phyloP scores from a whole-genome alignment of 495 filamentous ascomycete species.

The Penicillium verhagenii region DNA sequence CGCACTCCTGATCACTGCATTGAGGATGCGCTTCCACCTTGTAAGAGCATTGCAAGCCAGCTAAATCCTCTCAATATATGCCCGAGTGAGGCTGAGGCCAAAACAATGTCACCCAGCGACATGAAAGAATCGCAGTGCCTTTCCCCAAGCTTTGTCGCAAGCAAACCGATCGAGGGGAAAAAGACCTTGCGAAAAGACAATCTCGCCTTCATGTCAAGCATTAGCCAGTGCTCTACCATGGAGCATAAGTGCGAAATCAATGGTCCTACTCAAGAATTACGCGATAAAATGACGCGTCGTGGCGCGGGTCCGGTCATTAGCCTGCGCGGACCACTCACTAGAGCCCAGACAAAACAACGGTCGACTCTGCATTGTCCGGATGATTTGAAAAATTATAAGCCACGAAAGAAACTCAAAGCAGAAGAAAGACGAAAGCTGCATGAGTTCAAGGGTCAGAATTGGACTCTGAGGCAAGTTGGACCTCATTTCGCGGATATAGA shows the following conservation, averaged over 20 bases:
- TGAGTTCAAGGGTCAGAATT: constrained; percentile 12
- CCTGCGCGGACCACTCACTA: constrained; percentile 1
- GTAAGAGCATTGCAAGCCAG: constrained; percentile 4
- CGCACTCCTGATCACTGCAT: neutral
- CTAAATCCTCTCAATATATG: constrained; percentile 3
- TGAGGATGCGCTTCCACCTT: constrained; percentile 1
- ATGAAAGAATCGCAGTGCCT: neutral
- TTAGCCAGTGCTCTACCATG: neutral
- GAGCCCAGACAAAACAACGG: constrained; percentile 10
- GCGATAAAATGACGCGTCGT: neutral
- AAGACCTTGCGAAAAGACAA: neutral
- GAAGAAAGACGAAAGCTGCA: constrained; percentile 8
- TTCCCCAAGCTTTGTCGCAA: constrained; percentile 2
- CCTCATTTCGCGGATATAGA: constrained; percentile 10
- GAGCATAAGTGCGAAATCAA: neutral
- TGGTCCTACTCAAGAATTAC: neutral
- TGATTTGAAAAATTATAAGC: neutral
- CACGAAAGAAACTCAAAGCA: constrained; percentile 5
- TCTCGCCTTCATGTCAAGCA: constrained; percentile 1
- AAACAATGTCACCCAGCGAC: neutral
- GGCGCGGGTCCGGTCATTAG: neutral
- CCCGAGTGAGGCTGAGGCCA: constrained; percentile 1
- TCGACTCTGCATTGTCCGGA: neutral
- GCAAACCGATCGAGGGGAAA: constrained; percentile 6
- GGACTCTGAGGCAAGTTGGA: constrained; percentile 5